Evolutionary conservation across 495 filamentous ascomycete genomes (phyloP), one percentile per base, ranked within the genome.

Genomic region (Penicillium steckii): DNA sequence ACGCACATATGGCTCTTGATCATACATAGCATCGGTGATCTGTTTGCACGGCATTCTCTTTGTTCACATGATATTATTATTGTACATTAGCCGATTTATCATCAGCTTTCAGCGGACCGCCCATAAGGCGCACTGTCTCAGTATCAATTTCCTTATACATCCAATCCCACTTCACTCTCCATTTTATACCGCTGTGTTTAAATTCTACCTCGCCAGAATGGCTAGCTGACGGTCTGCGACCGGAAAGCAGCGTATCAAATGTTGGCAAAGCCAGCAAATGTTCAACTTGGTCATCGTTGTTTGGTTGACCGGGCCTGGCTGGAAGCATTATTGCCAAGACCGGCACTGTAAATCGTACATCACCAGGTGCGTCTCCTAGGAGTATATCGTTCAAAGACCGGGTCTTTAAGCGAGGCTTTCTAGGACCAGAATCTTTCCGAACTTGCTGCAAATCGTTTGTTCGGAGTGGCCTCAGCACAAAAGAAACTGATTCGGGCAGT

Each of bases 401-500:
- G 6, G 3, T 5, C 10, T 2, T 19, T 37, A 8, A 37, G 8
- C 12, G 10, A n/a, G n/a, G 1, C 6, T 37, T 37, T n/a, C 33
- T 15, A 5, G 33, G 33, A 0, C 33, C 33, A 15, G n/a, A 19
- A 37, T 37, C 18, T 15, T 37, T 37, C n/a, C 33, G 15, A 15
- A 37, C 33, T 37, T 37, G 33, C 15, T 37, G 33, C 6, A 37
- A 37, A 15, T 86, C 79, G 1, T 70, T 62, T 12, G 35, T 32
- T 19, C 74, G 64, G 50, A 85, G 77, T 2, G 84, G 81, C 4
- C 76, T 75, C 18, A 88, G 50, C 9, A 69, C 40, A 1, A 86
- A 21, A 3, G 60, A 46, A 12, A 67, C 13, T 41, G 29, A 15
- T 10, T 10, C 18, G 2, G 12, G 19, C 18, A 18, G 27, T 5